phyloP scores from a whole-genome alignment of 2,329 filamentous ascomycete species.

The Aspergillus ustus region DNA sequence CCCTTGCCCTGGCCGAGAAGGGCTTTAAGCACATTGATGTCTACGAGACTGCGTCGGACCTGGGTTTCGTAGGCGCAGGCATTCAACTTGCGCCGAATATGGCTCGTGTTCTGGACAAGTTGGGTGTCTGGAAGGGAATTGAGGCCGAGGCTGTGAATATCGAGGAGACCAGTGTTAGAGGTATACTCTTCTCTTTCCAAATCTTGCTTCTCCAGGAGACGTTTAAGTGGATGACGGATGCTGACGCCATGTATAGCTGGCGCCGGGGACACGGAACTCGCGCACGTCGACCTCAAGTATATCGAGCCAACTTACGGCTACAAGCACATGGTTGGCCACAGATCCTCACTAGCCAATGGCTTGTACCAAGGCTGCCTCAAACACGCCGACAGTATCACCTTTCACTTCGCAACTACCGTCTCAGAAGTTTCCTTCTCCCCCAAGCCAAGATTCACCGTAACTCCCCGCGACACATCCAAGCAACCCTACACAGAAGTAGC shows the following conservation, averaged over 20 bases:
- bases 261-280: conserved; percentile 69
- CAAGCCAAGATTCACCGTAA: conserved; percentile 63
- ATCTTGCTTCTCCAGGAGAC: not conserved
- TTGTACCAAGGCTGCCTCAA: conserved; percentile 72
- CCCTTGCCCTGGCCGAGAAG: conserved; percentile 74
- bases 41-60: conserved; percentile 72
- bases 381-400: conserved; percentile 63
- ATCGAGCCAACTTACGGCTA: conserved; percentile 72
- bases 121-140: conserved; percentile 75
- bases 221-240: not conserved
- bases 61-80: conserved; percentile 82
- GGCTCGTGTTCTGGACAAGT: conserved; percentile 71
- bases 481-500: conserved; percentile 53
- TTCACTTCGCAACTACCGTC: conserved; percentile 67
- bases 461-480: conserved; percentile 58
- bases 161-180: conserved; percentile 72
- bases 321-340: conserved; percentile 80
- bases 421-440: conserved; percentile 64
- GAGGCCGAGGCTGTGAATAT: conserved; percentile 72
- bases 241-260: conserved; percentile 55
- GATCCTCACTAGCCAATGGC: conserved; percentile 70
- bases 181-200: conserved; percentile 44
- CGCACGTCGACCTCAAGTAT: conserved; percentile 70
- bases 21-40: conserved; percentile 76
- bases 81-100: conserved; percentile 86